Percentiles rank a stretch among this genome's conserved stretches.
phyloP scores from a whole-genome alignment of 2,329 filamentous ascomycete genomes.

The Shiraia sp. region DNA sequence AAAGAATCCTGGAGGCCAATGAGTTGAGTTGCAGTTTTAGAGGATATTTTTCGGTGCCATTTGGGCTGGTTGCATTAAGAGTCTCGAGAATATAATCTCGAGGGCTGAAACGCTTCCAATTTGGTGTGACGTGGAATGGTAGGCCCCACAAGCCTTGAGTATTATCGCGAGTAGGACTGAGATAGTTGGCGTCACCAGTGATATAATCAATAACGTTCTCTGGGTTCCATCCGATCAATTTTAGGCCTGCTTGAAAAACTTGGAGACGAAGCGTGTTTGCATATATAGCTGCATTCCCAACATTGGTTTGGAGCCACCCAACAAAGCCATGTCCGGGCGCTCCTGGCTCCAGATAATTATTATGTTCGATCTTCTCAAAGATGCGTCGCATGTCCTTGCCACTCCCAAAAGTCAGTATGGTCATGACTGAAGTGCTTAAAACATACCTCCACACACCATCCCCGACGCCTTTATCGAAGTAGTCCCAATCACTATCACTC shows the following conservation, averaged over 20 bases:
- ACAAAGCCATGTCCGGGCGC: slow-evolving; percentile 24
- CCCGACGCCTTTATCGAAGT: slow-evolving; percentile 17
- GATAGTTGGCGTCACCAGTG: slow-evolving; percentile 16
- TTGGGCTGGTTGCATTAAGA: slow-evolving; percentile 4
- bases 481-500: slow-evolving; percentile 24
- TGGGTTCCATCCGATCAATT: slow-evolving; percentile 17
- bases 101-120: slow-evolving; percentile 21
- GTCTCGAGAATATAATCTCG: slow-evolving; percentile 18
- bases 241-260: slow-evolving; percentile 16
- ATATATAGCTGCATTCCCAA: slow-evolving; percentile 12
- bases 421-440: neutral
- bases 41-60: slow-evolving; percentile 17
- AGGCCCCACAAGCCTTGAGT: slow-evolving; percentile 44
- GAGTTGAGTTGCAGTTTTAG: slow-evolving; percentile 38
- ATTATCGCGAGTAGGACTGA: slow-evolving; percentile 24
- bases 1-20: slow-evolving; percentile 47
- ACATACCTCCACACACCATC: slow-evolving; percentile 20
- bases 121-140: slow-evolving; percentile 27
- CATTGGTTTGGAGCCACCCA: slow-evolving; percentile 22
- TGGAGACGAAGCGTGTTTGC: slow-evolving; percentile 7
- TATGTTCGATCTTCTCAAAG: slow-evolving; percentile 22
- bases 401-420: slow-evolving; percentile 7
- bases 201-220: slow-evolving; percentile 18
- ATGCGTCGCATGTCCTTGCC: slow-evolving; percentile 18
- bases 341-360: slow-evolving; percentile 18